These are phyloP conservation scores for Colletotrichum abscissum DNA, from an alignment of 2,329 filamentous ascomycete genomes.

Conservation along the genomic window DNA sequence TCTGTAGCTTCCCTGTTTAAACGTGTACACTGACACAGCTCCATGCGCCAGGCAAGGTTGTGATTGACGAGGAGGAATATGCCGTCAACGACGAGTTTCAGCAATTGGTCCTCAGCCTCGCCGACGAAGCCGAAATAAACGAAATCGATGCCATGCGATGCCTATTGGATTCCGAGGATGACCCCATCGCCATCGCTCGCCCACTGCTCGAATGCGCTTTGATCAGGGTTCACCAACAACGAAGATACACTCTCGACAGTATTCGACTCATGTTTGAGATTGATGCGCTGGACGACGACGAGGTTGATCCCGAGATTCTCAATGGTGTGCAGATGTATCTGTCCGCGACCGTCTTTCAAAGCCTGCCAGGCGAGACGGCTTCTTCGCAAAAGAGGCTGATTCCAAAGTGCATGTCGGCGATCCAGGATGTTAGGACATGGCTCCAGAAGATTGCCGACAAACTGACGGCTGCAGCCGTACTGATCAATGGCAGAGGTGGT, in stretches of 20 bases:
- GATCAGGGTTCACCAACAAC: constrained; percentile 88
- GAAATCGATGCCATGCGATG: constrained; percentile 85
- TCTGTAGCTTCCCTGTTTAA: background rate
- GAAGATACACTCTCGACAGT: constrained; percentile 85
- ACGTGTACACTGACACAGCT: constrained; percentile 36
- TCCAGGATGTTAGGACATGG: constrained; percentile 82
- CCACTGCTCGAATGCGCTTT: constrained; percentile 82
- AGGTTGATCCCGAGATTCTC: constrained; percentile 61
- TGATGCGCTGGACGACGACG: constrained; percentile 69
- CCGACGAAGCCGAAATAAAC: constrained; percentile 90
- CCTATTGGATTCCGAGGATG: constrained; percentile 78
- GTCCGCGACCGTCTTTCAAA: constrained; percentile 66
- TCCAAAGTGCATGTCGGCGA: constrained; percentile 78
- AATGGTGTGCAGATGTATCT: constrained; percentile 64
- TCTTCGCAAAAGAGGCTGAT: constrained; percentile 62
- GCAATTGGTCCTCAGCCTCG: constrained; percentile 81
- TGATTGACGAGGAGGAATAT: constrained; percentile 78
- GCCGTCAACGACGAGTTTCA: constrained; percentile 88
- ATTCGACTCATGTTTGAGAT: constrained; percentile 83
- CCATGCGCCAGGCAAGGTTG: constrained; percentile 74
- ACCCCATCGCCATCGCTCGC: constrained; percentile 76
- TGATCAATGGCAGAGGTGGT: constrained; percentile 71
- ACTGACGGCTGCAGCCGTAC: constrained; percentile 77
- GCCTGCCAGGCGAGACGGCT: constrained; percentile 39
- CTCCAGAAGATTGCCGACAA: constrained; percentile 81